Evolutionary conservation across 2,329 filamentous ascomycete species (phyloP), one percentile per base, ranked within the genome.

Genomic region (Mycosphaerelloides madeirae): DNA sequence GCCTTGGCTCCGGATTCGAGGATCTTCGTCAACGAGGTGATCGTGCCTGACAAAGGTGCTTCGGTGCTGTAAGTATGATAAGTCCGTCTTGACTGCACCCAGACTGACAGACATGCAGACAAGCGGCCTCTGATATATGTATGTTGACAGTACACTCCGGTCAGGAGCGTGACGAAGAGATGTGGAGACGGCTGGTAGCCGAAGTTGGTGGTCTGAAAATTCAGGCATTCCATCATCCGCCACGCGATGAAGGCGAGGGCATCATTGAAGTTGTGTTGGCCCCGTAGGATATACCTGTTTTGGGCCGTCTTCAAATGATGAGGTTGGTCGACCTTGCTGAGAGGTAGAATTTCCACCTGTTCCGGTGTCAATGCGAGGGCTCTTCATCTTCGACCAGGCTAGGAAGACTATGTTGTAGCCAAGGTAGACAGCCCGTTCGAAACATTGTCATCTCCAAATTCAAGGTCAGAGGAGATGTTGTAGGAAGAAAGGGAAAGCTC

Each of bases 101-200:
- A 13, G 19, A 8, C 19, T 43, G 25, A 38, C 19, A n/a, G 3
- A 3, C 9, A 4, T 38, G 11, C 12, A 38, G 15, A 31, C 28
- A 20, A 14, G 22, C 36, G 7, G 36, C 16, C 3, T 20, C 28
- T 15, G 36, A 38, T 13, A 38, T 38, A 16, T 15, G 19, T 3
- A 38, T 29, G 20, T n/a, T 38, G 5, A 22, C 28, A 15, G 25
- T 44, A 25, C 29, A 31, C 19, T 44, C 41, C 8, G 41, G 41
- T 6, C 33, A 38, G 15, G 41, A 44, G 34, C 41, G 41, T 7
- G 33, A 36, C 13, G 36, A 38, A 25, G 36, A 29, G 16, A 28
- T 38, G 41, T 37, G 29, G 28, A 44, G 5, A 15, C 34, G n/a
- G 2, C 19, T 25, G 15, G 12, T 44, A 25, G 33, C 25, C 3